Evolutionary conservation across 805 yeast genomes (phyloP).

Genomic region (Saturnispora quitensis): DNA sequence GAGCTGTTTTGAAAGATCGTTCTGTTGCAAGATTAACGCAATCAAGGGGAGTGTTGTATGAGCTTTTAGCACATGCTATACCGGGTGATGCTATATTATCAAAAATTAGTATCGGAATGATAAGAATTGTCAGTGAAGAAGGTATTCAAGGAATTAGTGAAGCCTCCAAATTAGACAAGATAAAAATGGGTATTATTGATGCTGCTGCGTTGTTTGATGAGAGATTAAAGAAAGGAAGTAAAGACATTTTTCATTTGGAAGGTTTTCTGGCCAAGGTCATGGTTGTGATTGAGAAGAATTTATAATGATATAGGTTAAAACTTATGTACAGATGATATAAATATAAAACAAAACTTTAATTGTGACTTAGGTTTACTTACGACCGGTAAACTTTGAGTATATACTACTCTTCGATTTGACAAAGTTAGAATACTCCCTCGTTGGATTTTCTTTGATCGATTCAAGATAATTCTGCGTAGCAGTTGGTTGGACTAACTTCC

Average conservation of each 20-base stretch:
- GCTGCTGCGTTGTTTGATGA: slow-evolving; percentile 71
- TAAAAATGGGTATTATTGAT: slow-evolving; percentile 42
- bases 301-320: slow-evolving; percentile 9
- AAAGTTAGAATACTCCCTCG: slow-evolving; percentile 51
- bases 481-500: slow-evolving; percentile 40
- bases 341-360: not conserved
- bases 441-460: slow-evolving; percentile 48
- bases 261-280: slow-evolving; percentile 86
- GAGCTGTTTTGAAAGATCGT: slow-evolving; percentile 48
- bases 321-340: slow-evolving; percentile 3
- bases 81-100: slow-evolving; percentile 80
- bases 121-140: slow-evolving; percentile 18
- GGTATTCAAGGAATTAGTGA: slow-evolving; percentile 12
- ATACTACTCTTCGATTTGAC: slow-evolving; percentile 42
- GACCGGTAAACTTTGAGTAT: slow-evolving; percentile 34
- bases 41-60: slow-evolving; percentile 65
- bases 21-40: slow-evolving; percentile 54
- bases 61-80: slow-evolving; percentile 84
- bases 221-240: slow-evolving; percentile 73
- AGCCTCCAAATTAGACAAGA: slow-evolving; percentile 11
- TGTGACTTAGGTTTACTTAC: slow-evolving; percentile 12
- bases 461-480: slow-evolving; percentile 45
- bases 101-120: slow-evolving; percentile 34
- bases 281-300: slow-evolving; percentile 52
- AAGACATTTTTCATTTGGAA: slow-evolving; percentile 89